Percentiles rank a stretch among this genome's conserved stretches.
Conservation (phyloP, 2,329 filamentous ascomycete genomes). For the Fusarium agapanthi region DNA sequence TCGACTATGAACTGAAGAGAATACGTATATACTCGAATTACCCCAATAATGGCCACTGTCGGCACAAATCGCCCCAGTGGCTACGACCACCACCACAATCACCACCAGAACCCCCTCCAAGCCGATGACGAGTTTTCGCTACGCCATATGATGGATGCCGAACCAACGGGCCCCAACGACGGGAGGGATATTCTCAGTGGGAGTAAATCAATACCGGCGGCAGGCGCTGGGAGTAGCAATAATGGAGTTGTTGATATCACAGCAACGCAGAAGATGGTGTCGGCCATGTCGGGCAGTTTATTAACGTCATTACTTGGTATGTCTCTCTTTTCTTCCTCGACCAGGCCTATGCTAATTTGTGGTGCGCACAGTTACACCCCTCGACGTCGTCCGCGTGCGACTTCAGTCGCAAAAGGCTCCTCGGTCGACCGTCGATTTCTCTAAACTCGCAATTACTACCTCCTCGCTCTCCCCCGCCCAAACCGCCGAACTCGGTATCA, state of each 20-base stretch:
- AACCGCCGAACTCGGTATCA: conserved; percentile 84
- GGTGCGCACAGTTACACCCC: conserved; percentile 80
- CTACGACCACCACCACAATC: conserved; percentile 22
- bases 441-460: conserved; percentile 64
- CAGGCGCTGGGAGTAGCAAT: conserved; percentile 12
- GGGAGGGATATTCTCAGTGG: conserved; percentile 7
- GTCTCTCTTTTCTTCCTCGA: conserved; percentile 36
- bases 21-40: neutral
- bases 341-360: conserved; percentile 5
- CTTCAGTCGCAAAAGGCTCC: conserved; percentile 80
- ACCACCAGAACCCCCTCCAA: conserved; percentile 35
- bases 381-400: conserved; percentile 95
- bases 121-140: conserved; percentile 44
- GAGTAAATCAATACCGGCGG: conserved; percentile 7
- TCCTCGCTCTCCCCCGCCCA: conserved; percentile 74
- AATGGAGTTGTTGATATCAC: conserved; percentile 72
- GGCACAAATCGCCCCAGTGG: conserved; percentile 37
- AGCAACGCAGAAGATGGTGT: conserved; percentile 90
- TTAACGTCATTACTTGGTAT: conserved; percentile 88
- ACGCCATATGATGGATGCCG: conserved; percentile 41
- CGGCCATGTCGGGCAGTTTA: conserved; percentile 88
- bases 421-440: conserved; percentile 60
- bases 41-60: conserved; percentile 35
- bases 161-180: conserved; percentile 18
- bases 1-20: conserved; percentile 27